These are phyloP conservation scores for Xylaria longipes DNA, from an alignment of 495 filamentous ascomycete genomes.

Conservation along the genomic window DNA sequence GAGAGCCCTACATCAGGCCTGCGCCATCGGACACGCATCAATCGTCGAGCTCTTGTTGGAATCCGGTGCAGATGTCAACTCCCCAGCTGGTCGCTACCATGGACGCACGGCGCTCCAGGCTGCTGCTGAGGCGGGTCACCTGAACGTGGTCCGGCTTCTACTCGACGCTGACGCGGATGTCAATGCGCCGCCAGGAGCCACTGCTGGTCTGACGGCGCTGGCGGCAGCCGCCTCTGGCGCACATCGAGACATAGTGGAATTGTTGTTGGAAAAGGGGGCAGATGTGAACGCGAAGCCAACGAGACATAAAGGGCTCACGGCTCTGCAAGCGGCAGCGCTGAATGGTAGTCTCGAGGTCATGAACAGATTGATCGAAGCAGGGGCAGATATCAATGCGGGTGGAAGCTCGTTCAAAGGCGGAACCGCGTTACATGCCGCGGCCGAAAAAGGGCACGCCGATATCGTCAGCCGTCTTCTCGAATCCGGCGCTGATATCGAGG, in stretches of 20 bases:
- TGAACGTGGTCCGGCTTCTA: constrained; percentile 32
- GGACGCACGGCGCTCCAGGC: constrained; percentile 45
- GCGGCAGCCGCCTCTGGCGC: constrained; percentile 37
- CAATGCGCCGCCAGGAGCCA: constrained; percentile 34
- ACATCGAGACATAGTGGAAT: constrained; percentile 30
- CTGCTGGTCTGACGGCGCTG: constrained; percentile 33
- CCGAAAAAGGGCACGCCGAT: constrained; percentile 33
- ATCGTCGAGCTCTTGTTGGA: constrained; percentile 36
- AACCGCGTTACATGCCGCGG: constrained; percentile 38
- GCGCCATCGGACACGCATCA: constrained; percentile 31
- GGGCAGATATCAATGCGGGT: constrained; percentile 39
- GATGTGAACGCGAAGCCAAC: constrained; percentile 31
- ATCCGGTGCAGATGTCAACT: constrained; percentile 35
- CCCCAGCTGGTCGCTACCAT: constrained; percentile 27
- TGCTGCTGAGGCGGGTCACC: constrained; percentile 33
- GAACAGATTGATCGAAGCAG: constrained; percentile 35
- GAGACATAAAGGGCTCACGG: constrained; percentile 39
- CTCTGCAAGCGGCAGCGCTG: constrained; percentile 42
- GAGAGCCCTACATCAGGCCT: constrained; percentile 42
- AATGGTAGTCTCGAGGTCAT: constrained; percentile 32
- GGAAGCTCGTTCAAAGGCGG: constrained; percentile 34
- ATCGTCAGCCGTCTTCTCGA: constrained; percentile 31
- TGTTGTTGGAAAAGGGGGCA: constrained; percentile 34
- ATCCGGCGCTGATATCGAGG: constrained; percentile 26
- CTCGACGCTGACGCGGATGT: constrained; percentile 39